These are phyloP conservation scores for Microcyclosporella mali DNA, from an alignment of 2,329 filamentous ascomycete genomes.

Conservation along the genomic window DNA sequence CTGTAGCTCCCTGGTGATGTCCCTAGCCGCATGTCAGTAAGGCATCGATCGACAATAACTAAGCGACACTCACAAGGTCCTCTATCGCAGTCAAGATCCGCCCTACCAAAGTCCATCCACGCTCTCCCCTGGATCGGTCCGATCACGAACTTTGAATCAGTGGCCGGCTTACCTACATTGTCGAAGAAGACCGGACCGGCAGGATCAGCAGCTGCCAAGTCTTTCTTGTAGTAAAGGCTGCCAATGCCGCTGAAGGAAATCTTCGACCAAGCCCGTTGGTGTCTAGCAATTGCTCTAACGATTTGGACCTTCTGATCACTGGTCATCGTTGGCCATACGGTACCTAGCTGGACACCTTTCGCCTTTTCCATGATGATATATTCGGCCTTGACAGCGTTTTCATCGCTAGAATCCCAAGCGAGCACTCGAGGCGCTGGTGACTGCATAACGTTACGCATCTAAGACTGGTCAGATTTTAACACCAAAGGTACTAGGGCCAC, in stretches of 20 bases:
- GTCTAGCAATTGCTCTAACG: conserved; percentile 24
- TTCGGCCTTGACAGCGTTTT: conserved; percentile 15
- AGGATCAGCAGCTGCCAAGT: conserved; percentile 14
- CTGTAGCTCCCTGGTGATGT: not conserved
- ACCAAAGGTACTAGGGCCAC: not conserved
- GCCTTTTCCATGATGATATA: conserved; percentile 26
- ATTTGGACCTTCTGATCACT: conserved; percentile 20
- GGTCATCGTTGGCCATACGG: conserved; percentile 23
- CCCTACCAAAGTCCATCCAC: conserved; percentile 30
- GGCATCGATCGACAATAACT: not conserved
- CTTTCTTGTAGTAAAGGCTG: conserved; percentile 33
- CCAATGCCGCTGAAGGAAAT: conserved; percentile 27
- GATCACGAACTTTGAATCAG: conserved; percentile 30
- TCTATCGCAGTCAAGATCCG: conserved; percentile 28
- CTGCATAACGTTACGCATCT: conserved; percentile 7
- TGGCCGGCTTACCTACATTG: conserved; percentile 15
- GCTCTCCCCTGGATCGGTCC: conserved; percentile 34
- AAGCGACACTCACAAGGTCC: conserved; percentile 34
- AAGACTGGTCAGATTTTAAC: not conserved
- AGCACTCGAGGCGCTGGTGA: conserved; percentile 20
- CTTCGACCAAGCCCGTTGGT: conserved; percentile 24
- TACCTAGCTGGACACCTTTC: conserved; percentile 29
- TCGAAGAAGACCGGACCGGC: conserved; percentile 10
- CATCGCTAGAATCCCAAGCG: conserved; percentile 14
- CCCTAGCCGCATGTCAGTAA: not conserved